Evolutionary conservation across 2,329 filamentous ascomycete genomes (phyloP).

Genomic region (Penicillium polonicum): DNA sequence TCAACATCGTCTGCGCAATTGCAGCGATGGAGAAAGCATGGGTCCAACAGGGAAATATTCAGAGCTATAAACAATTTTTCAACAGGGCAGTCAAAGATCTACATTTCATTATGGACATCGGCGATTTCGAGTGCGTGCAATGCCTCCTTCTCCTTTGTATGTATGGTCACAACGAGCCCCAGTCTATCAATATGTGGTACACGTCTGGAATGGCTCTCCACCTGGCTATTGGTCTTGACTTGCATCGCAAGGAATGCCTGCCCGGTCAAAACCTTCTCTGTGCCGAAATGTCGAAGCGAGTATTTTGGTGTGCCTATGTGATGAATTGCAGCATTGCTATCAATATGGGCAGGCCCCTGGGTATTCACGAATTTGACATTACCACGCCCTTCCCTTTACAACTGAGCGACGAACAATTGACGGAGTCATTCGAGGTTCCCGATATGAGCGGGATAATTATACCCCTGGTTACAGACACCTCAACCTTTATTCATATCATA

Average conservation of each 20-base stretch:
- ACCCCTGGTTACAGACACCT: slow-evolving; percentile 14
- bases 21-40: slow-evolving; percentile 21
- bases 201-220: slow-evolving; percentile 23
- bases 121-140: slow-evolving; percentile 27
- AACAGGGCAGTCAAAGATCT: slow-evolving; percentile 13
- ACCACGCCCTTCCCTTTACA: slow-evolving; percentile 21
- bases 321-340: slow-evolving; percentile 28
- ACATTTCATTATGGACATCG: slow-evolving; percentile 13
- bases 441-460: neutral
- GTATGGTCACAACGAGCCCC: slow-evolving; percentile 29
- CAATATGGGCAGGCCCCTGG: slow-evolving; percentile 25
- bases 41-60: neutral
- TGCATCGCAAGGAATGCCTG: slow-evolving; percentile 22
- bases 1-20: slow-evolving; percentile 28
- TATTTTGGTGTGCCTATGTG: slow-evolving; percentile 29
- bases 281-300: slow-evolving; percentile 24
- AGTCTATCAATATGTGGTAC: slow-evolving; percentile 28
- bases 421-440: neutral
- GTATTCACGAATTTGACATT: slow-evolving; percentile 27
- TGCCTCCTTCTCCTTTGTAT: slow-evolving; percentile 27
- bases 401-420: slow-evolving; percentile 16
- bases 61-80: slow-evolving; percentile 5
- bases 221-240: slow-evolving; percentile 23
- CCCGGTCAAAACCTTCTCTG: slow-evolving; percentile 9
- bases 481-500: slow-evolving; percentile 29